These are phyloP conservation scores for Petunia secreta DNA, from an alignment of 257 asterid species.

Conservation along the genomic window DNA sequence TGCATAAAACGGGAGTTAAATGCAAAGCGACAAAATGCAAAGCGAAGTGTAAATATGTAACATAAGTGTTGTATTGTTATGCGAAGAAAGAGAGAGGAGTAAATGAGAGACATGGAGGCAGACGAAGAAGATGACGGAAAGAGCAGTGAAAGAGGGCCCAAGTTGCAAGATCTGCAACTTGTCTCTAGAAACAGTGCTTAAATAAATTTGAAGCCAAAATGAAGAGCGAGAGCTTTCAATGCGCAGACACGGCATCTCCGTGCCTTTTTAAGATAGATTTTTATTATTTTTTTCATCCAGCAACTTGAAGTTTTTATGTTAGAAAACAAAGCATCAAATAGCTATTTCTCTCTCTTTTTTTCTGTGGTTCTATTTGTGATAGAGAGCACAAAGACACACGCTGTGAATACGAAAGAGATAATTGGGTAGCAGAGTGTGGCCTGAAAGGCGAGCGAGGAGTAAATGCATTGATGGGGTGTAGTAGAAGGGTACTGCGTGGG, in stretches of 20 bases:
- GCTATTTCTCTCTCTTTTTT: background rate
- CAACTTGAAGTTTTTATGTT: background rate
- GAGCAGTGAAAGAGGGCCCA: slow-evolving; percentile 12
- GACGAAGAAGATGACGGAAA: slow-evolving; percentile 16
- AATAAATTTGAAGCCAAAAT: background rate
- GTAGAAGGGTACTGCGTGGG: background rate
- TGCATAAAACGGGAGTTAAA: background rate
- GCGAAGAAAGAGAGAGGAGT: background rate
- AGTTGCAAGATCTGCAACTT: slow-evolving; percentile 46
- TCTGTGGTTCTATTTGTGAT: background rate
- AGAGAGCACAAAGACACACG: background rate
- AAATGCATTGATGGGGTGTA: slow-evolving; percentile 14
- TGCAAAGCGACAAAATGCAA: slow-evolving; percentile 10
- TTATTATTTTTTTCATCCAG: background rate
- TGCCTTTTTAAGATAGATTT: slow-evolving; percentile 37
- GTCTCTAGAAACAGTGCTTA: slow-evolving; percentile 31
- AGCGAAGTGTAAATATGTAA: background rate
- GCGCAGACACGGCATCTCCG: slow-evolving; percentile 68
- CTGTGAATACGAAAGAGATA: background rate
- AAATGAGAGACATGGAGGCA: background rate
- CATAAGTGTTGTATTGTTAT: background rate
- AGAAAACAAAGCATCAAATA: background rate
- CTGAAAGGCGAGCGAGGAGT: slow-evolving; percentile 20
- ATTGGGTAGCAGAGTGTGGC: background rate
- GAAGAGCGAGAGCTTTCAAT: slow-evolving; percentile 36